Evolutionary conservation across 2,329 filamentous ascomycete genomes (phyloP), one percentile per base, ranked within the genome.

Genomic region (Cordyceps farinosa): DNA sequence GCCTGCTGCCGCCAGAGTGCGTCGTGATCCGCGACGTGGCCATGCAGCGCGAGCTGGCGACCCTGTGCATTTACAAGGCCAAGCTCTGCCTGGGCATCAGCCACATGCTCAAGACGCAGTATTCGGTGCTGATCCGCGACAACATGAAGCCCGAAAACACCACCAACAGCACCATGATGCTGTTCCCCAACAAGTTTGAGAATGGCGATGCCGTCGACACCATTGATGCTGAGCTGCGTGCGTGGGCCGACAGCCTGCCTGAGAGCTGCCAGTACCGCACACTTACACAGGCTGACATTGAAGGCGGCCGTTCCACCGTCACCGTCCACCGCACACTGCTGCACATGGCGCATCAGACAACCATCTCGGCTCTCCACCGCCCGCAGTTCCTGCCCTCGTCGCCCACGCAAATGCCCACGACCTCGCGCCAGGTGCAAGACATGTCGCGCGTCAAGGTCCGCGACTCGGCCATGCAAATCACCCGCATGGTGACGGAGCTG

Each of bases 331-430:
- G 91, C 54, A 91, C 90, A n/a, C 81, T 97, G 27, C 80, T 98
- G 42, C 92, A 96, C 75, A 96, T 97, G 89, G 87, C 97, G 2
- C 97, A 96, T 76, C 90, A 92, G 74, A 96, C 94, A 2, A 96
- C 93, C 0, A 84, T 96, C 22, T 97, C 92, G 59, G 94, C 94
- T 3, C 82, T 98, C 22, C 93, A 97, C 74, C 88, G 94, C 36
- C 94, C 94, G 2, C 92, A 96, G 68, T 94, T 97, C 64, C 83
- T 97, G 47, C 92, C 92, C 1, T 89, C 89, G 0, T 86, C 87
- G 13, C 86, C 89, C 1, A 73, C 73, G 65, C 80, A 80, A 68
- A 75, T 76, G 7, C 80, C 82, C 17, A 80, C 78, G 67, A 79
- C 80, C 17, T 86, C 86, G 42, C 84, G 86, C 11, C 88, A 92